phyloP scores from a whole-genome alignment of 2,329 filamentous ascomycete species.

The Ophiostoma sp. region DNA sequence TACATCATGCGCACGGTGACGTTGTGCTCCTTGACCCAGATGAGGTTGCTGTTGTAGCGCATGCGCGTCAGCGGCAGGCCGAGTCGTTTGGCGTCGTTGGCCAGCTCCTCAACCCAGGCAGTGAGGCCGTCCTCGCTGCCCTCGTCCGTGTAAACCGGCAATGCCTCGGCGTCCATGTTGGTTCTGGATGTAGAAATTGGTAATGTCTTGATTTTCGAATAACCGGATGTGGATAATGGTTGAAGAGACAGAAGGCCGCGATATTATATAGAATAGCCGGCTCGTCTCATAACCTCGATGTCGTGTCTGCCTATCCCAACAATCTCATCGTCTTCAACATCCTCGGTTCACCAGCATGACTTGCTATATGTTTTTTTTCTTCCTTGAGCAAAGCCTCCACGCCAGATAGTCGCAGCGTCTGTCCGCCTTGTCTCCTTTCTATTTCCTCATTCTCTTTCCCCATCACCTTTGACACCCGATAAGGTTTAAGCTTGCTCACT shows the following conservation, averaged over 20 bases:
- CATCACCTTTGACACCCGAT: not conserved
- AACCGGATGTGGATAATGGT: not conserved
- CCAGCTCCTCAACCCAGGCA: slow-evolving; percentile 19
- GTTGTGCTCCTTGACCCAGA: slow-evolving; percentile 12
- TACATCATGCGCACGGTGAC: not conserved
- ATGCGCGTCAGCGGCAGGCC: slow-evolving; percentile 27
- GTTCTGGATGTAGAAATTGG: not conserved
- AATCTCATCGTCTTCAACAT: not conserved
- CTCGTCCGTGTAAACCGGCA: not conserved
- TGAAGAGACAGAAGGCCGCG: not conserved
- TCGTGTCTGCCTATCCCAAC: not conserved
- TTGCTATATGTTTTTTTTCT: not conserved
- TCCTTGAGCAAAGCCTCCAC: not conserved
- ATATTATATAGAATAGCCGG: not conserved
- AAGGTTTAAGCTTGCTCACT: not conserved
- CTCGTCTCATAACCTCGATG: not conserved
- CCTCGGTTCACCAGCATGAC: not conserved
- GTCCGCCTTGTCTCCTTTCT: not conserved
- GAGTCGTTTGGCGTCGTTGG: slow-evolving; percentile 22
- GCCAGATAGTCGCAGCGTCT: not conserved
- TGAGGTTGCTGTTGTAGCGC: slow-evolving; percentile 1
- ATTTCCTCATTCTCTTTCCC: not conserved
- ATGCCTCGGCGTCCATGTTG: not conserved
- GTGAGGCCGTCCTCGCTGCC: slow-evolving; percentile 16
- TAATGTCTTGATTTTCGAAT: not conserved